Conservation (phyloP, 345 rosid species). For the Salix suchowensis region DNA sequence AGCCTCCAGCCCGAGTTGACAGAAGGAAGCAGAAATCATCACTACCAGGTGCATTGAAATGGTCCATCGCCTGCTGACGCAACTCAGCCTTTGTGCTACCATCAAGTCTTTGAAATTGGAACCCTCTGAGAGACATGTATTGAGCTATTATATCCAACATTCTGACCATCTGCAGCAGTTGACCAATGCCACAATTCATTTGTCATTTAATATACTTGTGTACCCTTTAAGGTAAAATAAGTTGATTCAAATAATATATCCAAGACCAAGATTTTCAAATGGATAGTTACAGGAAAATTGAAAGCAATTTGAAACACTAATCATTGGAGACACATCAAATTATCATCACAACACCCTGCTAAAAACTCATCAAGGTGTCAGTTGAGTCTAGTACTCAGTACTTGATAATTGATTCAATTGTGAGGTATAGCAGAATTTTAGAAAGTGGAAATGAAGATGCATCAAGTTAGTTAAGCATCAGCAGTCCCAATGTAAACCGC, state of each 20-base stretch:
- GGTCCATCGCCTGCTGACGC: constrained; percentile 99
- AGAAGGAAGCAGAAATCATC: constrained; percentile 99
- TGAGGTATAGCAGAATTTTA: neutral
- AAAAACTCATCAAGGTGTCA: neutral
- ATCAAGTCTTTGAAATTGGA: constrained; percentile 98
- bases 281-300: neutral
- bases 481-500: neutral
- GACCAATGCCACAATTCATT: constrained; percentile 3
- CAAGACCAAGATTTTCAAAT: neutral
- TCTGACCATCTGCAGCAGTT: constrained; percentile 82
- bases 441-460: neutral
- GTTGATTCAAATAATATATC: neutral
- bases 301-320: neutral
- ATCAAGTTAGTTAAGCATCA: neutral
- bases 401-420: neutral
- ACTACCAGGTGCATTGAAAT: constrained; percentile 96
- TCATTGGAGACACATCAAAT: neutral
- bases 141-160: constrained; percentile 95
- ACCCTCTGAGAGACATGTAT: constrained; percentile 87
- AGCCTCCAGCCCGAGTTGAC: constrained; percentile 98
- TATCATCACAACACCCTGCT: neutral
- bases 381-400: neutral
- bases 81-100: constrained; percentile 99
- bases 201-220: neutral
- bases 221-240: neutral